Evolutionary conservation across 2,329 filamentous ascomycete species (phyloP).

Genomic region (Didymella lethalis): DNA sequence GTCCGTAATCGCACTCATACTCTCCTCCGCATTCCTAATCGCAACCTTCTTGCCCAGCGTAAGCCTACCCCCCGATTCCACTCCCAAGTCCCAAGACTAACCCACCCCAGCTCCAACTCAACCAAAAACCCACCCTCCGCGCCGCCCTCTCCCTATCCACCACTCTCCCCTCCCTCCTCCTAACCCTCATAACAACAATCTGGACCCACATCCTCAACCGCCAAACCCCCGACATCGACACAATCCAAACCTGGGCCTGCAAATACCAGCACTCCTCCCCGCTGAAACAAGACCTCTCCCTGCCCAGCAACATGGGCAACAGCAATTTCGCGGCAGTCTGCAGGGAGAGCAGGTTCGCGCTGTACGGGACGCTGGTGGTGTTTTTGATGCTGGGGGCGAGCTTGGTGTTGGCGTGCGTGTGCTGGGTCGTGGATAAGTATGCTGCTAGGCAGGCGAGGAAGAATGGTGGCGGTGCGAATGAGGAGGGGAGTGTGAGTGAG

Average conservation of each 20-base stretch:
- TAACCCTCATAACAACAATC: slow-evolving; percentile 53
- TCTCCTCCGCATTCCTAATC: slow-evolving; percentile 50
- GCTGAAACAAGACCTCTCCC: slow-evolving; percentile 31
- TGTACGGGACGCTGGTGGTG: slow-evolving; percentile 53
- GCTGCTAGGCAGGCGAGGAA: slow-evolving; percentile 43
- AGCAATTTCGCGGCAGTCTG: slow-evolving; percentile 51
- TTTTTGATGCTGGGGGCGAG: slow-evolving; percentile 51
- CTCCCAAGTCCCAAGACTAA: slow-evolving; percentile 12
- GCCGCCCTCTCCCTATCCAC: slow-evolving; percentile 49
- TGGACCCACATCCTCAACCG: slow-evolving; percentile 51
- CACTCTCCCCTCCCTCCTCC: slow-evolving; percentile 48
- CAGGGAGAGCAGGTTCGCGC: slow-evolving; percentile 55
- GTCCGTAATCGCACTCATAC: slow-evolving; percentile 47
- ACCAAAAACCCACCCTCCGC: slow-evolving; percentile 48
- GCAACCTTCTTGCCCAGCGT: slow-evolving; percentile 48
- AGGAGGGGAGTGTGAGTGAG: slow-evolving; percentile 17
- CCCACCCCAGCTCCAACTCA: slow-evolving; percentile 41
- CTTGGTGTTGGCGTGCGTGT: slow-evolving; percentile 44
- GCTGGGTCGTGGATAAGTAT: slow-evolving; percentile 51
- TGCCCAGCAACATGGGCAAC: slow-evolving; percentile 45
- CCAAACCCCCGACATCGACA: slow-evolving; percentile 45
- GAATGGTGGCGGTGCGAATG: slow-evolving; percentile 24
- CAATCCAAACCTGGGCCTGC: slow-evolving; percentile 53
- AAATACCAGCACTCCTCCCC: slow-evolving; percentile 45
- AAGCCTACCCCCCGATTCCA: slow-evolving; percentile 13